Conservation (phyloP, 371 early-diverging fungal genomes). For the Mortierella sp. region DNA sequence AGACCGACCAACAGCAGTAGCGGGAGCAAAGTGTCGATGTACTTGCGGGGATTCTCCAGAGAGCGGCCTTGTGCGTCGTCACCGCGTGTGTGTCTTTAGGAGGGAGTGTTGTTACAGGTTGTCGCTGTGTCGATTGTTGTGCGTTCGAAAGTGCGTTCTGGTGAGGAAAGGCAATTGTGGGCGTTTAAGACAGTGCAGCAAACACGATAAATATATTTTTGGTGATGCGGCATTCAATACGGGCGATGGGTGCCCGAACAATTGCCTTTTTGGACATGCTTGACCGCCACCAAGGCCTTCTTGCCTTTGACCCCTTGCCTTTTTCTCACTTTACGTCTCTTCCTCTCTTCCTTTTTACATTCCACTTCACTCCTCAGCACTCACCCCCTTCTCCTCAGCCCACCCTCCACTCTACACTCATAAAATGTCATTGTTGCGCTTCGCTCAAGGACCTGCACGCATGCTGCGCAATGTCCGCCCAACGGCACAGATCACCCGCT, state of each 20-base stretch:
- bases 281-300: not conserved
- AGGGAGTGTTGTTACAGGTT: not conserved
- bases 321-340: not conserved
- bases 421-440: constrained; percentile 42
- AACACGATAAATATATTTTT: not conserved
- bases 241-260: not conserved
- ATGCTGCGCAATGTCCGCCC: constrained; percentile 45
- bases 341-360: not conserved
- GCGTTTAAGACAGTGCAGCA: too few species aligned
- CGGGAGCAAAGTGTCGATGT: not conserved
- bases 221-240: not conserved
- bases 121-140: not conserved
- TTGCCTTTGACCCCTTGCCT: not conserved
- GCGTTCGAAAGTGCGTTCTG: not conserved
- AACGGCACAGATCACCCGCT: constrained; percentile 16
- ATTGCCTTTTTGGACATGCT: not conserved
- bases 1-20: constrained; percentile 9
- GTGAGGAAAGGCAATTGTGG: not conserved
- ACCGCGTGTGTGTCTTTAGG: not conserved
- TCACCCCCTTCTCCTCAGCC: not conserved
- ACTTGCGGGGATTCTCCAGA: not conserved
- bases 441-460: constrained; percentile 29
- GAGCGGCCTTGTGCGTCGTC: not conserved
- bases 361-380: not conserved
- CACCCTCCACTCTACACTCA: not conserved